Base-by-base conservation (phyloP, 768 basidiomycete genomes). In the Solioccasus polychromus region DNA sequence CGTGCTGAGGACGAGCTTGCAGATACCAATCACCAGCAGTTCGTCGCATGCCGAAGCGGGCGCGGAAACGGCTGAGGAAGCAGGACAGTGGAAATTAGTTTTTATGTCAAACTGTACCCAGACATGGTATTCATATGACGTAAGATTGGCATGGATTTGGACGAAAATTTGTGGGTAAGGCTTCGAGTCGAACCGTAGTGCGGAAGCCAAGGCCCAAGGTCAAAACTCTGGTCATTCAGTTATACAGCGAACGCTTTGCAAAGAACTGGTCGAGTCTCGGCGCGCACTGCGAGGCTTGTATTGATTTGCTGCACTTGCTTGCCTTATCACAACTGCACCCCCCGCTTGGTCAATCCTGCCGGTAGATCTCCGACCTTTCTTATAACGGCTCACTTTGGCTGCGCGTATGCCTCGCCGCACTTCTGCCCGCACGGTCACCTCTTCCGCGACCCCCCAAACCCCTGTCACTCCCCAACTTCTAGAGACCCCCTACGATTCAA, bases 401-500 rank as follows among this genome's bases (percentile, higher is more conserved):
- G 67, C 63, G 63, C 57, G 42, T 57, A 83, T 82, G 80, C 78
- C 81, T 68, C 79, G 78, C 65, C 80, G 79, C 64, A 65, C 72
- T 47, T 70, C 74, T 44, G 53, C 69, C 54, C 75, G 71, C 54
- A 55, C 61, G 37, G 57, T 63, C 53, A 60, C 61, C 17, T 57
- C 60, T 41, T 54, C 63, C 43, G 51, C 62, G 48, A 58, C 72
- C 35, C 60, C 63, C 43, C 56, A 57, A 46, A 58, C 53, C 17
- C 54, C 54, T 40, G 50, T 61, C 42, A 51, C 66, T 28, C 52
- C 54, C 46, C 47, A 63, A 37, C 50, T 60, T 48, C 46, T 56
- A 59, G 48, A 57, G 43, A 42, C 63, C 42, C 50, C 57, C 40
- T 59, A 59, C 46, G 66, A 69, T 39, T 54, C 57, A 54, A 71